These are phyloP conservation scores for Aspergillus affinis DNA, from an alignment of 495 filamentous ascomycete species.

Conservation along the genomic window DNA sequence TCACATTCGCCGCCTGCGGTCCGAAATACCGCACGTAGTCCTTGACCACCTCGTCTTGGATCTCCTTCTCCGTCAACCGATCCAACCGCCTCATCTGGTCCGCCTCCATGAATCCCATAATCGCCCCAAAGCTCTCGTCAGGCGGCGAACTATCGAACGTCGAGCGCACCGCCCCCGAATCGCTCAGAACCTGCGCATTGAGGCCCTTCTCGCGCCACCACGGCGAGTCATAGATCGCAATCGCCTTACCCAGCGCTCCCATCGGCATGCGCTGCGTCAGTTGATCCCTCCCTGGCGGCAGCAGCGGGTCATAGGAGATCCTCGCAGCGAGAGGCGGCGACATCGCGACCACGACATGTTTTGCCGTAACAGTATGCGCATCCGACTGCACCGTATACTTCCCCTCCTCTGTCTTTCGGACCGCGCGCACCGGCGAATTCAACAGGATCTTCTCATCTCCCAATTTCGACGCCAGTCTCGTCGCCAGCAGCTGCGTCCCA, in stretches of 20 bases:
- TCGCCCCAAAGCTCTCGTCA: constrained; percentile 18
- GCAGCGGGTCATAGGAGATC: constrained; percentile 17
- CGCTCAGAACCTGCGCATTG: constrained; percentile 20
- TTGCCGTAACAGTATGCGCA: constrained; percentile 2
- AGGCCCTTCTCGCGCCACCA: constrained; percentile 28
- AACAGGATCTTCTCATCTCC: constrained; percentile 14
- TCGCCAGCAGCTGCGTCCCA: constrained; percentile 20
- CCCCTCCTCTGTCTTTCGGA: constrained; percentile 6
- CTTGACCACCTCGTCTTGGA: constrained; percentile 7
- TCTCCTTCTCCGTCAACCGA: constrained; percentile 11
- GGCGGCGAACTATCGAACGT: constrained; percentile 26
- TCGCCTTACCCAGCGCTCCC: constrained; percentile 27
- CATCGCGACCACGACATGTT: constrained; percentile 21
- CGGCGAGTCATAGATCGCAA: constrained; percentile 22
- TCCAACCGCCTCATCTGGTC: constrained; percentile 25
- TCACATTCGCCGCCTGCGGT: constrained; percentile 12
- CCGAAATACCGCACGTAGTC: constrained; percentile 22
- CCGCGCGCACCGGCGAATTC: constrained; percentile 9
- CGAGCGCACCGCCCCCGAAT: constrained; percentile 15
- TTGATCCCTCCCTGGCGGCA: constrained; percentile 21
- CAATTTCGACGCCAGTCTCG: constrained; percentile 15
- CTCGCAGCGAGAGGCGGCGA: constrained; percentile 16
- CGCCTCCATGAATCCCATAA: constrained; percentile 29
- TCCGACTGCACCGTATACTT: constrained; percentile 10
- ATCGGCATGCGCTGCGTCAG: constrained; percentile 25